A percentile compares a stretch with the other conserved stretches of the same genome.
phyloP scores from a whole-genome alignment of 345 rosid genomes.

The Moricandia moricandioides region DNA sequence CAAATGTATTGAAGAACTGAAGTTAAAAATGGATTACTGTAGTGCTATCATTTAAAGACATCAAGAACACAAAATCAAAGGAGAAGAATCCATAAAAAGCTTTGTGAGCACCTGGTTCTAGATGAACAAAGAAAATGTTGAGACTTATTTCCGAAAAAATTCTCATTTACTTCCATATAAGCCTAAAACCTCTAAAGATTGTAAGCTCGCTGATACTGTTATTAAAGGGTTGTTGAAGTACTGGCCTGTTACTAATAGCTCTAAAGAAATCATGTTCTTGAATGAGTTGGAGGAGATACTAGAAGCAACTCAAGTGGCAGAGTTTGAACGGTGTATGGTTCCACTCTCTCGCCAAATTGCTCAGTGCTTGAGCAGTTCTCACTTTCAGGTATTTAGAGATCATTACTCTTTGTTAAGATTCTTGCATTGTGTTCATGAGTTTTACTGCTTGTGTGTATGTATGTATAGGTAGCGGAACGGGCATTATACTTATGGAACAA shows the following conservation, averaged over 20 bases:
- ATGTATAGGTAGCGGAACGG: conserved; percentile 40
- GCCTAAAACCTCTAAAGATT: conserved; percentile 33
- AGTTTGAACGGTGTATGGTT: conserved; percentile 84
- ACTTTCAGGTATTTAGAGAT: conserved; percentile 60
- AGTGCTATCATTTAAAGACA: no score
- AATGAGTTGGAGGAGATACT: conserved; percentile 85
- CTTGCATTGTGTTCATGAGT: not conserved
- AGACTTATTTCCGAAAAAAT: no score
- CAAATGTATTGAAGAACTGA: no score
- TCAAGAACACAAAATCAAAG: no score
- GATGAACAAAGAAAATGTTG: no score
- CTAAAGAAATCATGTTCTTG: conserved; percentile 93
- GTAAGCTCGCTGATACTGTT: conserved; percentile 78
- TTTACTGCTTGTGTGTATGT: conserved; percentile 4
- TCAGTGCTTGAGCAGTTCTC: conserved; percentile 72
- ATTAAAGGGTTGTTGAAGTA: conserved; percentile 82
- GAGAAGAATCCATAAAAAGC: no score
- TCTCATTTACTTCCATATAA: no score
- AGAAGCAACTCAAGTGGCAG: conserved; percentile 74
- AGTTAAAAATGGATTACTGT: no score
- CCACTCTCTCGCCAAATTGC: conserved; percentile 74
- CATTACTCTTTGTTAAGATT: not conserved
- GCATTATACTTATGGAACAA: conserved; percentile 43
- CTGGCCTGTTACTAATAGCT: conserved; percentile 89
- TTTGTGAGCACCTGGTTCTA: no score